Evolutionary conservation across 495 filamentous ascomycete genomes (phyloP).

Genomic region (Penicillium pulvis): DNA sequence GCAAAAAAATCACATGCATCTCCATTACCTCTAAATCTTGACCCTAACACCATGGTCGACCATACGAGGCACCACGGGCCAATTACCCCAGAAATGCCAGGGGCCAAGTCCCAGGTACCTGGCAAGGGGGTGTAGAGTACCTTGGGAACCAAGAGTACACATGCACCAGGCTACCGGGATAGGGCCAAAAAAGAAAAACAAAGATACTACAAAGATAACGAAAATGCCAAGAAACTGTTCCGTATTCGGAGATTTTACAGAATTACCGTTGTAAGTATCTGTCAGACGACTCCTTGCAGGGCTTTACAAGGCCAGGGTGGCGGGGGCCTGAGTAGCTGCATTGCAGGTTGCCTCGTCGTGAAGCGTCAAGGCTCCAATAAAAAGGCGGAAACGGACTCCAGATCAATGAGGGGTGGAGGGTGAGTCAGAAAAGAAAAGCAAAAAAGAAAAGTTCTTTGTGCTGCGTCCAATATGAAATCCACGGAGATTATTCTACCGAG

Average conservation of each 20-base stretch:
- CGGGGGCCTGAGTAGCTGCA: slow-evolving; percentile 15
- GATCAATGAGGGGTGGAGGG: background rate
- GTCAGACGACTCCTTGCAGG: slow-evolving; percentile 26
- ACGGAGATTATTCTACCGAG: slow-evolving; percentile 2
- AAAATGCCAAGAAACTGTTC: background rate
- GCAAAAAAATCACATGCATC: background rate
- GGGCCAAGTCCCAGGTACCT: slow-evolving; percentile 23
- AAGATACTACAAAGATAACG: background rate
- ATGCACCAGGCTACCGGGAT: slow-evolving; percentile 10
- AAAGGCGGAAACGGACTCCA: background rate
- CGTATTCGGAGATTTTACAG: slow-evolving; percentile 21
- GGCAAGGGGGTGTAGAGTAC: slow-evolving; percentile 14
- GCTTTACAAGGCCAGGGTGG: slow-evolving; percentile 11
- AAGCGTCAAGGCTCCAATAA: background rate
- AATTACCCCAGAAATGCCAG: slow-evolving; percentile 13
- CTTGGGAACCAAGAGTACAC: slow-evolving; percentile 4
- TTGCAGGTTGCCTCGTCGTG: slow-evolving; percentile 1
- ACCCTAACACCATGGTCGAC: background rate
- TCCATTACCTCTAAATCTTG: background rate
- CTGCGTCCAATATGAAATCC: slow-evolving; percentile 12
- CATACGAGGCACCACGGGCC: slow-evolving; percentile 12
- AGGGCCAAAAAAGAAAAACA: background rate
- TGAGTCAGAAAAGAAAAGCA: background rate
- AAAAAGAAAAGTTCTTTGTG: slow-evolving; percentile 6
- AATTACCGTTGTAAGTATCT: background rate